phyloP scores from a whole-genome alignment of 179 eudicot species.

The Carnegiea gigantea region DNA sequence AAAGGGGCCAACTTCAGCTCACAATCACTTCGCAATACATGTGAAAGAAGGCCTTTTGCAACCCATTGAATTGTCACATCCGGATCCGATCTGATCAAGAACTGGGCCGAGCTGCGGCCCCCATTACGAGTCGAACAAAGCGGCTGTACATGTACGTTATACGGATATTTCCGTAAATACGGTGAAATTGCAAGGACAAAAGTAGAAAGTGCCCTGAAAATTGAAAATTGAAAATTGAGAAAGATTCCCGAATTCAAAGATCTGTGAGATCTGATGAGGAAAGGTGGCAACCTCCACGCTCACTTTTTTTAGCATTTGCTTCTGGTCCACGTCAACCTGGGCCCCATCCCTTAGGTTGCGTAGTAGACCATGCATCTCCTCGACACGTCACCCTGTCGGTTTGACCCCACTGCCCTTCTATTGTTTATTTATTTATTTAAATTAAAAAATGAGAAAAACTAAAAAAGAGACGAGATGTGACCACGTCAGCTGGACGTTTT shows the following conservation, averaged over 20 bases:
- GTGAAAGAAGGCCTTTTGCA: no score
- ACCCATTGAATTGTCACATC: no score
- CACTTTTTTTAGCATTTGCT: not conserved
- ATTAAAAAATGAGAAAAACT: not conserved
- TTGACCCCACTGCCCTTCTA: constrained; percentile 29
- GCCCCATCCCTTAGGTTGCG: constrained; percentile 31
- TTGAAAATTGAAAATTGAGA: not conserved
- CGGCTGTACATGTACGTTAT: constrained; percentile 3
- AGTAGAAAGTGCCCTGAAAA: not conserved
- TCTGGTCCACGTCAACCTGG: constrained; percentile 33
- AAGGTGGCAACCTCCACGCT: constrained; percentile 10
- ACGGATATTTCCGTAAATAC: constrained; percentile 18
- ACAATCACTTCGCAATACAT: no score
- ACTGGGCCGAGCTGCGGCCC: not conserved
- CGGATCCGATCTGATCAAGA: no score
- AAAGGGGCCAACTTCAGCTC: constrained; percentile 4
- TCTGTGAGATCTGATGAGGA: constrained; percentile 35
- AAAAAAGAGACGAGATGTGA: not conserved
- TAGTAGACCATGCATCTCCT: constrained; percentile 21
- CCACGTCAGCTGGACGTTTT: constrained; percentile 12
- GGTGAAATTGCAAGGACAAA: not conserved
- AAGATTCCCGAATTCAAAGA: constrained; percentile 26
- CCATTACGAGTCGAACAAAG: not conserved
- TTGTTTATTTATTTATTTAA: not conserved
- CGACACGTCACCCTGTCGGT: constrained; percentile 40